These are phyloP conservation scores for Pythium oligandrum DNA, from an alignment of 352 stramenopile genomes.

Conservation along the genomic window DNA sequence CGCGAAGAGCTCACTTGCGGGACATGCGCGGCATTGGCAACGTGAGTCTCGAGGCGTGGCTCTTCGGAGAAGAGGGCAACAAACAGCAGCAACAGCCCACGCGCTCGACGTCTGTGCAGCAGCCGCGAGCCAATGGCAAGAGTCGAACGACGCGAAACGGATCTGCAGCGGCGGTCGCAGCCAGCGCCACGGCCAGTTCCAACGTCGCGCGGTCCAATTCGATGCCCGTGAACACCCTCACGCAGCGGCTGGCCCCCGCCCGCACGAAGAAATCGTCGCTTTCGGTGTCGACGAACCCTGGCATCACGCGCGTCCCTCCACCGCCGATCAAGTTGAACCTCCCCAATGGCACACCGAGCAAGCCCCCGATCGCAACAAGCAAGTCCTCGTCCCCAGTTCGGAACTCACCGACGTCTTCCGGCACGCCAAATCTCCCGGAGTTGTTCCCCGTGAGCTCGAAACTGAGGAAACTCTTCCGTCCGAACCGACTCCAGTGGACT, in stretches of 20 bases:
- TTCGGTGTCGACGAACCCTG: conserved; percentile 6
- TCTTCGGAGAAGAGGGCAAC: conserved; percentile 65
- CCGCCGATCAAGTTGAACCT: too few species aligned
- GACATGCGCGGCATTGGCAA: conserved; percentile 47
- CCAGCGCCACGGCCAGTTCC: neutral
- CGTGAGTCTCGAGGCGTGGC: conserved; percentile 75
- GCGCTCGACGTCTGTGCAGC: neutral
- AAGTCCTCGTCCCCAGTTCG: too few species aligned
- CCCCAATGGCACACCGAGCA: too few species aligned
- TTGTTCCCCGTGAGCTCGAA: conserved; percentile 72
- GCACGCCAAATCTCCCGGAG: conserved; percentile 11
- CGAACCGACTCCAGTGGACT: conserved; percentile 61
- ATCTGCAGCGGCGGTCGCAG: too few species aligned
- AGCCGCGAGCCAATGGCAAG: neutral
- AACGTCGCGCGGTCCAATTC: conserved; percentile 23
- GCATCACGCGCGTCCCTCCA: too few species aligned
- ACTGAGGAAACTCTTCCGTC: conserved; percentile 68
- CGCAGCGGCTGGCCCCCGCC: conserved; percentile 7
- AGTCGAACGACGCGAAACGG: too few species aligned
- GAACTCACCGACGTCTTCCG: neutral
- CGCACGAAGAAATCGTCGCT: conserved; percentile 29
- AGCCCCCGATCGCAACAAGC: too few species aligned
- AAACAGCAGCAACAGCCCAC: conserved; percentile 1
- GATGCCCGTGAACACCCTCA: conserved; percentile 24
- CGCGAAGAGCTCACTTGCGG: neutral